Percentiles rank a stretch among this genome's conserved stretches.
Conservation (phyloP, 805 yeast genomes). For the Candida michaelii region DNA sequence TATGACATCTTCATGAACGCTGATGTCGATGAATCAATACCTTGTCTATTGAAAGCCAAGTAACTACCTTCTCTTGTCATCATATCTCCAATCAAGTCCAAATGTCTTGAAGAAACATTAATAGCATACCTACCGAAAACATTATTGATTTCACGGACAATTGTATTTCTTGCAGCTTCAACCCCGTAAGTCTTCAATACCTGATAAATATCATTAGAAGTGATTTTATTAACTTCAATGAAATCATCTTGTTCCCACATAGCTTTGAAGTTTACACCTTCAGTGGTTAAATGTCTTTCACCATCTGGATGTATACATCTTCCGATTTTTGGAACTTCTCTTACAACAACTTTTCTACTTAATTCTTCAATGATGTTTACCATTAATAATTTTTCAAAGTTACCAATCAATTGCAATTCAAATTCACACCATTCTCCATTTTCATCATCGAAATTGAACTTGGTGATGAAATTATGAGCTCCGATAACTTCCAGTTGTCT, state of each 20-base stretch:
- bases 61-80: constrained; percentile 99
- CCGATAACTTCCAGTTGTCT: constrained; percentile 83
- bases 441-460: constrained; percentile 87
- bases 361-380: constrained; percentile 93
- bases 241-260: constrained; percentile 98
- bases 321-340: constrained; percentile 88
- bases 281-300: constrained; percentile 81
- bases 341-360: constrained; percentile 85
- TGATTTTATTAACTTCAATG: constrained; percentile 83
- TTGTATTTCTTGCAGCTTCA: constrained; percentile 97
- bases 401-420: constrained; percentile 73
- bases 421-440: constrained; percentile 93
- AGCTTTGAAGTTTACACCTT: constrained; percentile 96
- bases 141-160: constrained; percentile 91
- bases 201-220: constrained; percentile 90
- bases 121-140: constrained; percentile 97
- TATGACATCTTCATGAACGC: constrained; percentile 98
- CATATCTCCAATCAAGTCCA: constrained; percentile 96
- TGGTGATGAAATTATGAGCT: constrained; percentile 68
- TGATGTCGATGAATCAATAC: constrained; percentile 93
- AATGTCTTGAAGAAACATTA: constrained; percentile 86
- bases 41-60: constrained; percentile 96
- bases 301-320: constrained; percentile 90
- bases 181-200: constrained; percentile 93
- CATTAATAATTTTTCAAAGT: constrained; percentile 89